Evolutionary conservation across 169 alveolate genomes (phyloP).

Genomic region (Theileria sp.): DNA sequence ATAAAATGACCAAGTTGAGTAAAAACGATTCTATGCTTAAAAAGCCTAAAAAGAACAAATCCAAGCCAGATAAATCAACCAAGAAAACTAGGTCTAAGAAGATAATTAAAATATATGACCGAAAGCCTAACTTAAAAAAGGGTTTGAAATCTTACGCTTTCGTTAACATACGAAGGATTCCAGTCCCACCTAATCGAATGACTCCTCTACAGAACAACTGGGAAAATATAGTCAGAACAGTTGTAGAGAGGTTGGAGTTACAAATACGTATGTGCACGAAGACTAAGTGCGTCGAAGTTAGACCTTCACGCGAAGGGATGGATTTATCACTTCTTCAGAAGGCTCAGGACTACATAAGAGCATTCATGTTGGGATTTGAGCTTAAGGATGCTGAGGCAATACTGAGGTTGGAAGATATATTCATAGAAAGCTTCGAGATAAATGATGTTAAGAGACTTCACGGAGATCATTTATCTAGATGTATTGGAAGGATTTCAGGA

Average conservation of each 20-base stretch:
- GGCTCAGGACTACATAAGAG: slow-evolving; percentile 93
- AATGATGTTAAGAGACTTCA: slow-evolving; percentile 96
- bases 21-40: neutral
- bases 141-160: slow-evolving; percentile 29
- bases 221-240: slow-evolving; percentile 63
- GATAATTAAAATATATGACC: slow-evolving; percentile 35
- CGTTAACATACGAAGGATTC: slow-evolving; percentile 52
- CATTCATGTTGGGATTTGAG: slow-evolving; percentile 98
- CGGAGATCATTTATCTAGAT: slow-evolving; percentile 97
- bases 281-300: slow-evolving; percentile 62
- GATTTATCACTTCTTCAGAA: slow-evolving; percentile 83
- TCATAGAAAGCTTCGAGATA: slow-evolving; percentile 95
- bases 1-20: neutral
- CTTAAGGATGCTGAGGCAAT: slow-evolving; percentile 98
- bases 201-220: slow-evolving; percentile 64
- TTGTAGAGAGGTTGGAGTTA: slow-evolving; percentile 61
- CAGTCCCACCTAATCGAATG: slow-evolving; percentile 65
- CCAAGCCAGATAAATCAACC: slow-evolving; percentile 11
- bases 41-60: slow-evolving; percentile 11
- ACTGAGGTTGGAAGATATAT: slow-evolving; percentile 95
- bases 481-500: slow-evolving; percentile 98
- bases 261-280: slow-evolving; percentile 73
- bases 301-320: slow-evolving; percentile 66
- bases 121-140: slow-evolving; percentile 7
- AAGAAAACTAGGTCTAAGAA: slow-evolving; percentile 36